Conservation (phyloP, 805 yeast genomes). For the Hanseniaspora jakobsenii region DNA sequence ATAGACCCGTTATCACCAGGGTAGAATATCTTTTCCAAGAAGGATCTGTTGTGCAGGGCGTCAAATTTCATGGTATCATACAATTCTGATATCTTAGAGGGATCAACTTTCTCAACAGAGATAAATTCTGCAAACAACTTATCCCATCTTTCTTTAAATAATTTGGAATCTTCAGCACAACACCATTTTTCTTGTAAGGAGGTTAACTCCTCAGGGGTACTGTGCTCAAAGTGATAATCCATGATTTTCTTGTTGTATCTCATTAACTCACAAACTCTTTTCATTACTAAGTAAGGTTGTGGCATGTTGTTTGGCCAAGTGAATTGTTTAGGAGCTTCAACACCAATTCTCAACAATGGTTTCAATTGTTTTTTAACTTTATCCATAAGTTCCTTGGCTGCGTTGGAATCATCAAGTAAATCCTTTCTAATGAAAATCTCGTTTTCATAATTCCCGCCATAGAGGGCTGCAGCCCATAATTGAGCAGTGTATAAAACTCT, state of each 20-base stretch:
- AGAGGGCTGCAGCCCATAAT: constrained; percentile 64
- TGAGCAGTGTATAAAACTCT: constrained; percentile 90
- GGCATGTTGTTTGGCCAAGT: constrained; percentile 99
- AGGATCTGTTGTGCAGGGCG: constrained; percentile 87
- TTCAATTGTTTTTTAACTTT: constrained; percentile 92
- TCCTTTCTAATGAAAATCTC: constrained; percentile 75
- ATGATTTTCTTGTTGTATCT: constrained; percentile 74
- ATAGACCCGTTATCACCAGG: constrained; percentile 33
- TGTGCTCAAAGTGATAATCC: constrained; percentile 40
- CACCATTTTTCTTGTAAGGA: constrained; percentile 80
- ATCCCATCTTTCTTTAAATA: constrained; percentile 95
- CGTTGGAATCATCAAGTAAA: constrained; percentile 87
- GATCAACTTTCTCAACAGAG: constrained; percentile 91
- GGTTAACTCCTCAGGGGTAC: constrained; percentile 52
- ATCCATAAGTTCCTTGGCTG: constrained; percentile 96
- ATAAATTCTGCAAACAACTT: constrained; percentile 85
- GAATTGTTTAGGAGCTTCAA: constrained; percentile 92
- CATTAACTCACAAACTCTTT: constrained; percentile 91
- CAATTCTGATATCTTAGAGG: constrained; percentile 88
- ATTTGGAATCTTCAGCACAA: constrained; percentile 83
- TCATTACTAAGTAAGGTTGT: constrained; percentile 86
- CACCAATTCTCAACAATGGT: constrained; percentile 87
- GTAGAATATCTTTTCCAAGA: constrained; percentile 69
- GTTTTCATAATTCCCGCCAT: constrained; percentile 45
- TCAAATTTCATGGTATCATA: constrained; percentile 98